phyloP scores from a whole-genome alignment of 2,329 filamentous ascomycete species.

The Talaromyces verruculosus region DNA sequence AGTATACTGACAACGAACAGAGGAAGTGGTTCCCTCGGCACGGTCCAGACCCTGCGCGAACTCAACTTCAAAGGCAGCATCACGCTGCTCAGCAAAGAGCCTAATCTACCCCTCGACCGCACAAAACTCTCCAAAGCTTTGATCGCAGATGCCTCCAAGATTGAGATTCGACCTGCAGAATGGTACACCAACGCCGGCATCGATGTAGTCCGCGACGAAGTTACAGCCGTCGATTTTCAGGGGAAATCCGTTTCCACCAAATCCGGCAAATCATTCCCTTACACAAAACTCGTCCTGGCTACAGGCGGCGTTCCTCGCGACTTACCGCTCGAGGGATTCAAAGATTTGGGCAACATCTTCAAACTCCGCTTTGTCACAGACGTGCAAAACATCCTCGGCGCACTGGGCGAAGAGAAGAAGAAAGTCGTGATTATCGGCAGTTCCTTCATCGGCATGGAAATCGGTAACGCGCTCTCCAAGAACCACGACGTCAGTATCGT shows the following conservation, averaged over 20 bases:
- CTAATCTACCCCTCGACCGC: constrained; percentile 84
- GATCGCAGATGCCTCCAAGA: constrained; percentile 74
- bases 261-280: constrained; percentile 67
- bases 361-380: constrained; percentile 75
- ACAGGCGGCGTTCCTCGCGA: constrained; percentile 76
- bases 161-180: constrained; percentile 71
- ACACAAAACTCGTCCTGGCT: constrained; percentile 86
- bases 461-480: constrained; percentile 77
- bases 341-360: constrained; percentile 84
- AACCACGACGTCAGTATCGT: constrained; percentile 83
- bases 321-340: constrained; percentile 81
- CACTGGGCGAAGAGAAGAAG: constrained; percentile 76
- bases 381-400: constrained; percentile 71
- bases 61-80: constrained; percentile 77
- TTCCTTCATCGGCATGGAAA: constrained; percentile 97
- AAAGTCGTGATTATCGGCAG: constrained; percentile 90
- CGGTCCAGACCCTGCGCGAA: constrained; percentile 77
- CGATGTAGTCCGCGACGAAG: constrained; percentile 59
- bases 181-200: constrained; percentile 70
- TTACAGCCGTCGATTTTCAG: constrained; percentile 73
- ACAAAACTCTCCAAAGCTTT: constrained; percentile 95
- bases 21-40: constrained; percentile 79
- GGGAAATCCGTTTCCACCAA: constrained; percentile 72
- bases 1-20: too few relatives aligned
- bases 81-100: constrained; percentile 80